Evolutionary conservation across 176 grass and related monocot genomes (phyloP), one percentile per base, ranked within the genome.

Genomic region (Juncus effusus): DNA sequence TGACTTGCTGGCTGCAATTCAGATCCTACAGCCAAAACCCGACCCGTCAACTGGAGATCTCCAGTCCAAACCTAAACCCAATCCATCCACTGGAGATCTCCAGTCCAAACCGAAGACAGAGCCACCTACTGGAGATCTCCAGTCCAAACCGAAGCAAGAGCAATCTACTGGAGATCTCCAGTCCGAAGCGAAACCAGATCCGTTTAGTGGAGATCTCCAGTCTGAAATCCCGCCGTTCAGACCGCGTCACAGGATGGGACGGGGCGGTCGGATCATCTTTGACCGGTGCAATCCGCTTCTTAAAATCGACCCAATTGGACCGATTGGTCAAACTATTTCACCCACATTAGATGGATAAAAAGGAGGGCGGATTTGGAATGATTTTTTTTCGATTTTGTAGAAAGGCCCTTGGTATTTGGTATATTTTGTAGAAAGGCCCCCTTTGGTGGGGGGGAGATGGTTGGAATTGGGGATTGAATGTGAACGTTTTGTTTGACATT

Each of bases 201-300:
- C 80, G 61, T 67, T 82, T 13, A 44, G 67, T 14, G 89, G 88
- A 74, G 77, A 93, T 87, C 80, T 78, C 53, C 51, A 72, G 40
- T 76, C 71, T 11, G 50, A 77, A 0, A 13, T 64, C 16, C 64
- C 85, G 36, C 67, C 78, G 52, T 97, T 78, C 70, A 65, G 71
- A 3, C 91, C 84, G 62, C 83, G 67, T 60, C 83, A 86, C 65
- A 82, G 94, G 65, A 93, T 99, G 52, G 94, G 94, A 42, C 80
- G 94, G 79, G 94, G 94, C 3, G 94, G 94, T n/a, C 88, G 94
- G 53, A 82, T 99, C 61, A 81, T 99, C 65, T 93, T 99, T 78
- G 94, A 99, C 74, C 83, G 94, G 42, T 90, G 79, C 65, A 86
- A 93, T 50, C 83, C 89, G 47, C 80, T 87, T 76, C 64, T 72